Evolutionary conservation across 331 rosid genomes (phyloP), one percentile per base, ranked within the genome.

Genomic region (Rosa hybrid): DNA sequence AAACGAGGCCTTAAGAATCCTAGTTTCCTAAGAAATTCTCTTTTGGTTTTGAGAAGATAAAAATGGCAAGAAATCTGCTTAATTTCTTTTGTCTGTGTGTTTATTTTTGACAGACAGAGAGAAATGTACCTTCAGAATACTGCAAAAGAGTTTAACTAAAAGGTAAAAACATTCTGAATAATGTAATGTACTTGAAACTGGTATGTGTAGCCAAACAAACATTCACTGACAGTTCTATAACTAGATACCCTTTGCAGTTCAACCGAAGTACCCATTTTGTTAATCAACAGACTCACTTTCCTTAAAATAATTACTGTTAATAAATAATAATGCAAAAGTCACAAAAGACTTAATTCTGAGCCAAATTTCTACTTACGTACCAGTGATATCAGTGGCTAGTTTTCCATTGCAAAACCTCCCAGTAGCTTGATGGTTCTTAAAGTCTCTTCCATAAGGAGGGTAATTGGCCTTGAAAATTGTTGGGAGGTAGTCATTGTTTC

Each of bases 371-470:
- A 70, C 68, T 77, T 80, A 93, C 39, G 39, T 34, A 34, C 98
- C 99, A 42, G 97, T 95, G 59, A 91, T 70, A 87, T 95, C 99
- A 77, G 99, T 93, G 71, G 96, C 97, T 59, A 95, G 77, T 79
- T 95, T 95, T 0, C 99, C 99, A 82, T 95, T 93, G 83, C 96
- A 90, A 68, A 95, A 95, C 84, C 99, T 90, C 20, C 99, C 99
- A 6, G 98, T 95, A 12, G 99, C 78, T 77, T 93, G 84, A 12
- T 91, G 97, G 74, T 83, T 90, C 67, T 72, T 72, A 75, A 89
- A 95, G 80, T 95, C 99, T 63, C 91, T 93, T 20, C 99, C 99
- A 85, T 95, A 95, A 80, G 99, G 99, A 87, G 94, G 99, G 65
- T 88, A 93, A 78, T 95, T 41, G 63, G 98, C 98, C 85, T 87